Evolutionary conservation across 345 rosid genomes (phyloP).

Genomic region (Clarkia xantiana): DNA sequence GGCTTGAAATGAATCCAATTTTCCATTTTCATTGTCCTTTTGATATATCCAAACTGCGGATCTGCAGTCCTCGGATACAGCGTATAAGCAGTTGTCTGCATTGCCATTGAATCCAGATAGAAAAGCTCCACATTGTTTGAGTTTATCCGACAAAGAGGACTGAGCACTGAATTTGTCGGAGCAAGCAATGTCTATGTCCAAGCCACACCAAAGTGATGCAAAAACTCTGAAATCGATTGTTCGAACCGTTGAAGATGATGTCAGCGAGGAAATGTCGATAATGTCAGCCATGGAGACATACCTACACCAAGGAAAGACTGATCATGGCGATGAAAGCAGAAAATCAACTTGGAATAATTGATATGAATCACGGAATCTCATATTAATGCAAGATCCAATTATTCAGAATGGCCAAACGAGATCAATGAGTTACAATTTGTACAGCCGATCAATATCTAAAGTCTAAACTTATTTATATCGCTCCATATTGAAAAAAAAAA

Average conservation of each 20-base stretch:
- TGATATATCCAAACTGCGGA: constrained; percentile 68
- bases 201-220: constrained; percentile 52
- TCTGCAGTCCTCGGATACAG: constrained; percentile 73
- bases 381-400: too few species aligned
- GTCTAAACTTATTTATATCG: too few species aligned
- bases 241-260: constrained; percentile 41
- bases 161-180: constrained; percentile 14
- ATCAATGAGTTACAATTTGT: too few species aligned
- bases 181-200: constrained; percentile 35
- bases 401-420: too few species aligned
- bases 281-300: constrained; percentile 76
- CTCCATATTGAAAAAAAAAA: too few species aligned
- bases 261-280: constrained; percentile 51
- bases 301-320: constrained; percentile 22
- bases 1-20: constrained; percentile 61
- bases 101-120: constrained; percentile 57
- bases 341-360: too few species aligned
- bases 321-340: background rate
- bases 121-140: constrained; percentile 54
- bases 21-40: constrained; percentile 37
- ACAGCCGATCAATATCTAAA: too few species aligned
- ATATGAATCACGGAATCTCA: too few species aligned
- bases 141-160: constrained; percentile 25
- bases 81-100: constrained; percentile 46
- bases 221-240: constrained; percentile 71